Conservation (phyloP, 176 grass and related monocot species). For the Zea mays region Zm-B73-REFERENCE-NAM-5.0 NC_050101.1:161961501-161962000, state of each 20-base stretch:
- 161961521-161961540: background rate
- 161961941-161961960: background rate
- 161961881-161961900: constrained; percentile 19
- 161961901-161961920: background rate
- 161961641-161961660: constrained; percentile 54
- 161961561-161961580: constrained; percentile 35
- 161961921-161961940: background rate
- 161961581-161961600: constrained; percentile 18
- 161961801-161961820: constrained; percentile 68
- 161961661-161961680: constrained; percentile 74
- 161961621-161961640: constrained; percentile 24
- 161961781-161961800: constrained; percentile 63
- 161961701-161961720: background rate
- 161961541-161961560: background rate
- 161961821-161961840: constrained; percentile 79
- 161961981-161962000: fast-evolving
- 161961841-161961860: constrained; percentile 84
- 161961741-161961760: background rate
- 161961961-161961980: background rate
- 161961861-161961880: constrained; percentile 81
- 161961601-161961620: constrained; percentile 7
- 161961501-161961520: background rate
- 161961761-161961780: constrained; percentile 41
- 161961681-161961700: fast-evolving
- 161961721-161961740: fast-evolving